These are phyloP conservation scores for Cercospora citrullina DNA, from an alignment of 2,329 filamentous ascomycete genomes.

Conservation along the genomic window DNA sequence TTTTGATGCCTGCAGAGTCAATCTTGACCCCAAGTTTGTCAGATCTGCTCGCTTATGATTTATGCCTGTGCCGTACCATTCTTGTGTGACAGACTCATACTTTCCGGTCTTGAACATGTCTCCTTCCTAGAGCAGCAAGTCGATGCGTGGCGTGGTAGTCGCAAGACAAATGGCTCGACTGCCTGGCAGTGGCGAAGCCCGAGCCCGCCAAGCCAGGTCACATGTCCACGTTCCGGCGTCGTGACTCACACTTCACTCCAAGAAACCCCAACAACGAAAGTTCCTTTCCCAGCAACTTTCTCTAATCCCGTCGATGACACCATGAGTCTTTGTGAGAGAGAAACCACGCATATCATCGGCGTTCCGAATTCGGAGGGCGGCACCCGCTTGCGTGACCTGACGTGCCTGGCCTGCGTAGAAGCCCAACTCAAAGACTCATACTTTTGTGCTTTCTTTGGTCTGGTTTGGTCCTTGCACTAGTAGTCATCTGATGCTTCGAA, in stretches of 20 bases:
- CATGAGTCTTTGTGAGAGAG: slow-evolving; percentile 3
- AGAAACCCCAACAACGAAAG: slow-evolving; percentile 4
- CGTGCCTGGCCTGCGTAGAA: neutral
- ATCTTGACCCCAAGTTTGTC: neutral
- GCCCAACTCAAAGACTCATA: slow-evolving; percentile 12
- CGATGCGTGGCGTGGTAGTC: neutral
- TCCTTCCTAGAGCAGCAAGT: neutral
- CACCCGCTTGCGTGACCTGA: neutral
- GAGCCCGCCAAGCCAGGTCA: slow-evolving; percentile 7
- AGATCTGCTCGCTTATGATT: neutral
- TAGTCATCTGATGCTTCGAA: slow-evolving; percentile 14
- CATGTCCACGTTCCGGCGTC: slow-evolving; percentile 10
- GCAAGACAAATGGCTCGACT: neutral
- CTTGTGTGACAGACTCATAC: neutral
- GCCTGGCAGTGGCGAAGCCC: slow-evolving; percentile 13
- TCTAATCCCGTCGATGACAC: neutral
- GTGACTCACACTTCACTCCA: slow-evolving; percentile 7
- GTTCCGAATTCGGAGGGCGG: neutral
- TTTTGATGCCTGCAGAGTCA: neutral
- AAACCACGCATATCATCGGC: neutral
- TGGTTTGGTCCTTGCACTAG: neutral
- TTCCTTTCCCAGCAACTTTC: neutral
- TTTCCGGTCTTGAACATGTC: neutral
- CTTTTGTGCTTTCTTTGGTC: neutral
- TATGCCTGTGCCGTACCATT: neutral